These are phyloP conservation scores for Meyerozyma smithsonii DNA, from an alignment of 1,139 yeast species.

Conservation along the genomic window DNA sequence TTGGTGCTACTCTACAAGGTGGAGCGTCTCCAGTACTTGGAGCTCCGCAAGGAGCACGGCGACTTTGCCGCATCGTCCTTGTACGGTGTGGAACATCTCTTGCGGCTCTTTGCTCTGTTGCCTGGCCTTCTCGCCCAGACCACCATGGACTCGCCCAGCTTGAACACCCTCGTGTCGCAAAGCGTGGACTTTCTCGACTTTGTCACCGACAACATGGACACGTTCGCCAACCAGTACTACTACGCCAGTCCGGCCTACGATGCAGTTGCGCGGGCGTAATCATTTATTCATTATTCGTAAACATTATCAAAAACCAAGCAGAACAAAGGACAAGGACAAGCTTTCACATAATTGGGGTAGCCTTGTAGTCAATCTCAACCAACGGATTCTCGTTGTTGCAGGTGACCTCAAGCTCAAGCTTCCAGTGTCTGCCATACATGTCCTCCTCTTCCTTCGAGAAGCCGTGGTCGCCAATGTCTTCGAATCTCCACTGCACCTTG, in stretches of 20 bases:
- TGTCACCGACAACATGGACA: conserved; percentile 44
- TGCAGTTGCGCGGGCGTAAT: conserved; percentile 25
- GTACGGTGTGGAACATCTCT: conserved; percentile 77
- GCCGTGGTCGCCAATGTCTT: conserved; percentile 51
- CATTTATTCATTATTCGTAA: neutral
- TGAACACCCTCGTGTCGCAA: conserved; percentile 41
- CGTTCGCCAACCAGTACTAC: conserved; percentile 44
- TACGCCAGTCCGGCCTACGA: conserved; percentile 64
- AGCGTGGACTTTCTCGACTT: conserved; percentile 51
- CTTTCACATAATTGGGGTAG: conserved; percentile 26
- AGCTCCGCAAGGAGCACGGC: conserved; percentile 32
- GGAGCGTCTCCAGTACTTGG: conserved; percentile 77
- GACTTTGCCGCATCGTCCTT: conserved; percentile 33
- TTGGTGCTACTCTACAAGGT: conserved; percentile 72
- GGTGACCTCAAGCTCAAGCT: conserved; percentile 50
- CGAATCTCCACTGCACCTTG: conserved; percentile 42
- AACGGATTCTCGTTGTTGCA: conserved; percentile 58
- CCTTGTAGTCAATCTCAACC: conserved; percentile 55
- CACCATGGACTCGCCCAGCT: conserved; percentile 73
- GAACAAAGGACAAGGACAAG: neutral
- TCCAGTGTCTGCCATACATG: conserved; percentile 48
- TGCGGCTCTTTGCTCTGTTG: conserved; percentile 67
- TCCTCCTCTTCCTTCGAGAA: conserved; percentile 45
- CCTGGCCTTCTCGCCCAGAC: conserved; percentile 81
- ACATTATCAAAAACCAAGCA: conserved; percentile 1